Conservation (phyloP, 352 stramenopile genomes). For the Phytophthora rubi region DNA sequence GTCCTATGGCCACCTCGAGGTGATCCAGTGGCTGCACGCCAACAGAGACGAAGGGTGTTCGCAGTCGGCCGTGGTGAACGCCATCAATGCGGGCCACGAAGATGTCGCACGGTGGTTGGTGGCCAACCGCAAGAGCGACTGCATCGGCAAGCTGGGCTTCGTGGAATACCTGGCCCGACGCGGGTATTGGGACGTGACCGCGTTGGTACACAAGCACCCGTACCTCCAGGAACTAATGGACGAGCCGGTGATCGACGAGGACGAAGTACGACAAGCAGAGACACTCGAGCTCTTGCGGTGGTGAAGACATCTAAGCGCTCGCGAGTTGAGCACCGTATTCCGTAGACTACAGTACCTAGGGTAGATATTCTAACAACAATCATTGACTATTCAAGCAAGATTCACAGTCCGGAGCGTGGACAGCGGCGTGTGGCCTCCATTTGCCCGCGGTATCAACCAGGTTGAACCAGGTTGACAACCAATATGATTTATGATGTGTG, state of each 20-base stretch:
- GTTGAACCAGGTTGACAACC: too few species aligned
- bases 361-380: constrained; percentile 22
- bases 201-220: constrained; percentile 42
- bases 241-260: constrained; percentile 28
- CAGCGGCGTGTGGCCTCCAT: constrained; percentile 7
- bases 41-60: constrained; percentile 70
- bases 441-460: constrained; percentile 1
- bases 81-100: constrained; percentile 55
- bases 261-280: constrained; percentile 20
- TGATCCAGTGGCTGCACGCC: constrained; percentile 61
- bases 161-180: constrained; percentile 45
- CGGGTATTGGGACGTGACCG: constrained; percentile 37
- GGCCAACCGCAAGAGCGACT: constrained; percentile 46
- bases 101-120: constrained; percentile 68
- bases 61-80: constrained; percentile 73
- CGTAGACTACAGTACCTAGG: constrained; percentile 14
- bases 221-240: constrained; percentile 40
- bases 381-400: not conserved
- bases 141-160: constrained; percentile 41
- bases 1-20: constrained; percentile 47
- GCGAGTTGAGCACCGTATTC: constrained; percentile 8
- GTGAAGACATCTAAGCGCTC: constrained; percentile 15
- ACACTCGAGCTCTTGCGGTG: constrained; percentile 26
- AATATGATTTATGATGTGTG: constrained; percentile 2
- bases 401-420: constrained; percentile 8